These are phyloP conservation scores for Priceomyces fermenticarens DNA, from an alignment of 805 yeast genomes.

Conservation along the genomic window DNA sequence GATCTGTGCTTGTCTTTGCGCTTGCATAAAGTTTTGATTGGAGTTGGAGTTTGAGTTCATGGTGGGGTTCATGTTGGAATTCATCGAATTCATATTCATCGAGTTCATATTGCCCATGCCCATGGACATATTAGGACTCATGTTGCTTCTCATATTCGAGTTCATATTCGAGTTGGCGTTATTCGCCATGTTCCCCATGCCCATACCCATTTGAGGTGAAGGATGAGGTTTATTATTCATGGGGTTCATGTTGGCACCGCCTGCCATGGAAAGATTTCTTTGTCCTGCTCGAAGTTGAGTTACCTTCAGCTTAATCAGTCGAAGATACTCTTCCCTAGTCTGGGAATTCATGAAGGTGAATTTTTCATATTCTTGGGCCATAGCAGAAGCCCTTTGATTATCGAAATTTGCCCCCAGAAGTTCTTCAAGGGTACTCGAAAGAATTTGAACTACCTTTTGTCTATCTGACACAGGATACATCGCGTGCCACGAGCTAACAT, in stretches of 20 bases:
- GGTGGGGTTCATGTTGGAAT: constrained; percentile 7
- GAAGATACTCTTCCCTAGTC: constrained; percentile 55
- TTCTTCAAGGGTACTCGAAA: constrained; percentile 35
- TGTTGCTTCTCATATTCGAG: no score
- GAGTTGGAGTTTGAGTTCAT: constrained; percentile 14
- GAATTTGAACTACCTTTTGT: constrained; percentile 38
- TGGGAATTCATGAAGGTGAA: constrained; percentile 58
- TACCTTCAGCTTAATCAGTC: constrained; percentile 38
- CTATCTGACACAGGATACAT: constrained; percentile 30
- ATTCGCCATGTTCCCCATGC: constrained; percentile 52
- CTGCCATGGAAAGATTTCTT: constrained; percentile 9
- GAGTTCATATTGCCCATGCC: constrained; percentile 10
- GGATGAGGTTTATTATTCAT: background rate
- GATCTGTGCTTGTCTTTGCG: constrained; percentile 49
- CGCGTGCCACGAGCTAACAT: constrained; percentile 21
- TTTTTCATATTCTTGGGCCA: constrained; percentile 72
- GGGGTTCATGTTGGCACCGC: constrained; percentile 14
- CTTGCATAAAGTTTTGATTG: constrained; percentile 27
- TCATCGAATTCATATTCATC: constrained; percentile 18
- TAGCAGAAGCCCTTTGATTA: constrained; percentile 31
- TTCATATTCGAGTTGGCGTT: constrained; percentile 13
- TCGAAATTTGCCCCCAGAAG: constrained; percentile 32
- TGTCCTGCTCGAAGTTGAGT: constrained; percentile 25
- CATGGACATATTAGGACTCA: constrained; percentile 10
- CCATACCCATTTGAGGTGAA: no score